phyloP scores from a whole-genome alignment of 352 stramenopile species.

The Peronospora farinosa region DNA sequence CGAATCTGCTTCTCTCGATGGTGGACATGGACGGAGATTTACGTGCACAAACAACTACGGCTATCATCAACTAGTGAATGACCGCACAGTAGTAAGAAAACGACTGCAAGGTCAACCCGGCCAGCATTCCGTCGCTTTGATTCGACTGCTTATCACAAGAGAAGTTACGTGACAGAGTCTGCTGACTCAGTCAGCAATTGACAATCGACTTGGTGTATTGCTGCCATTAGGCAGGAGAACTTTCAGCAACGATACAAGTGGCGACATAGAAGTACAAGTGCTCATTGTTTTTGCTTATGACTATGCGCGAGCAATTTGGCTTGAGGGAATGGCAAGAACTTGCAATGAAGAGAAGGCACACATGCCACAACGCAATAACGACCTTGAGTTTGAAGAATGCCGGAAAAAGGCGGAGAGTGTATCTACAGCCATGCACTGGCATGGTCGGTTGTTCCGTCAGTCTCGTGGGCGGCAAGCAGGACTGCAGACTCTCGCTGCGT shows the following conservation, averaged over 20 bases:
- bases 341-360: slow-evolving; percentile 6
- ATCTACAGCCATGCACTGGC: slow-evolving; percentile 26
- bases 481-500: slow-evolving; percentile 3
- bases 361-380: slow-evolving; percentile 5
- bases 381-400: slow-evolving; percentile 9
- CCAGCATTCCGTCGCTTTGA: too few species aligned
- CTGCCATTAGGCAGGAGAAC: slow-evolving; percentile 47
- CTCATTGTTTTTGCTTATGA: slow-evolving; percentile 23
- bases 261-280: slow-evolving; percentile 24
- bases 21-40: too few species aligned
- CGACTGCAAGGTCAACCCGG: too few species aligned
- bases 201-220: slow-evolving; percentile 73
- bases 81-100: too few species aligned
- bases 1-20: too few species aligned
- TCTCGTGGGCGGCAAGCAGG: slow-evolving; percentile 21
- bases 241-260: slow-evolving; percentile 10
- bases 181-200: slow-evolving; percentile 80
- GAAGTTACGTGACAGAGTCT: too few species aligned
- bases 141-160: too few species aligned
- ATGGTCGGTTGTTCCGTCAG: slow-evolving; percentile 11
- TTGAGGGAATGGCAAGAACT: background rate
- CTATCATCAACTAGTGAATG: too few species aligned
- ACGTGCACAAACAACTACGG: too few species aligned
- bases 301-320: slow-evolving; percentile 13
- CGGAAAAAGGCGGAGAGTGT: slow-evolving; percentile 3